These are phyloP conservation scores for Scheffersomyces quercinus DNA, from an alignment of 1,139 yeast genomes.

Conservation along the genomic window DNA sequence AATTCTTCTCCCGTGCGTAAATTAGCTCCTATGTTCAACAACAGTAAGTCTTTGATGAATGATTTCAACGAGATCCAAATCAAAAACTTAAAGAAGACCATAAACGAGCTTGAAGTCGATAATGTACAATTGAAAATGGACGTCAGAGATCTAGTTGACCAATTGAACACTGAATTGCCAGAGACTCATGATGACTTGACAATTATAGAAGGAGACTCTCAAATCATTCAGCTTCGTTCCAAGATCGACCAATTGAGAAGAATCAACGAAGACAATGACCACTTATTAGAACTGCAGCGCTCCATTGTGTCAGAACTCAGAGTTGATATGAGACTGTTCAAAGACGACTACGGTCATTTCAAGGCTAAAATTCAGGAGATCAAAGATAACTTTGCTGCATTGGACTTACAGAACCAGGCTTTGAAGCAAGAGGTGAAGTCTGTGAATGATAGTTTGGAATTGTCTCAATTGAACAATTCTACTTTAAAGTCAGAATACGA, in stretches of 20 bases:
- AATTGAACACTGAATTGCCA: conserved; percentile 3
- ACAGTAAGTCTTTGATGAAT: not conserved
- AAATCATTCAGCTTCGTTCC: not conserved
- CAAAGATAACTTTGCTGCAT: conserved; percentile 7
- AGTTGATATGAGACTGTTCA: conserved; percentile 13
- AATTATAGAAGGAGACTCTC: not conserved
- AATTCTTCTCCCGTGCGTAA: conserved; percentile 7
- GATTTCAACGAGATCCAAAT: conserved; percentile 9
- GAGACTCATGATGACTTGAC: conserved; percentile 7
- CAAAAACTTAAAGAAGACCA: conserved; percentile 8
- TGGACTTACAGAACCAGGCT: conserved; percentile 10
- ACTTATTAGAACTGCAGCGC: conserved; percentile 10
- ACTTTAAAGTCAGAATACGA: conserved; percentile 9
- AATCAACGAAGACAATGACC: conserved; percentile 6
- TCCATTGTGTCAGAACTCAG: conserved; percentile 5
- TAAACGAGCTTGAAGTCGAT: conserved; percentile 12
- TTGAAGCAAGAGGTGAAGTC: conserved; percentile 11
- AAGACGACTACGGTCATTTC: conserved; percentile 15
- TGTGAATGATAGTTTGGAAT: conserved; percentile 10
- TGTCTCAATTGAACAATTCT: conserved; percentile 10
- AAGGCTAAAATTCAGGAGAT: conserved; percentile 12
- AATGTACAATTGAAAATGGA: conserved; percentile 13
- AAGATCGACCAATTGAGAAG: conserved; percentile 4
- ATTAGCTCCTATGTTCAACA: not conserved
- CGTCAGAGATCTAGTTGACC: conserved; percentile 5